These are phyloP conservation scores for Verruconis gallopava DNA, from an alignment of 2,329 filamentous ascomycete genomes.

Conservation along the genomic window DNA sequence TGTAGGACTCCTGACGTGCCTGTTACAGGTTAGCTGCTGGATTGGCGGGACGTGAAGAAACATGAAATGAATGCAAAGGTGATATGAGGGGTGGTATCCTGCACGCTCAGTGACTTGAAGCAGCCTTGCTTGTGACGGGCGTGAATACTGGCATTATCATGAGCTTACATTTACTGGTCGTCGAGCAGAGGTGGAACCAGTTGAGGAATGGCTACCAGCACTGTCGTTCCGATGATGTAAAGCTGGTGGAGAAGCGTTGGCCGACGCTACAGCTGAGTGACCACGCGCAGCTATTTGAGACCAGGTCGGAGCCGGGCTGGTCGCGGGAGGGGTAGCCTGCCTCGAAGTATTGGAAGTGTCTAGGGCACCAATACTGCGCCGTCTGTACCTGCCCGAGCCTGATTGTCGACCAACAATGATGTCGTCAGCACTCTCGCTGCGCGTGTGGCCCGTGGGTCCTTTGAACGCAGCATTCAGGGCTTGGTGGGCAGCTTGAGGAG, in stretches of 20 bases:
- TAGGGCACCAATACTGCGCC: conserved; percentile 68
- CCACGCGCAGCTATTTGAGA: conserved; percentile 9
- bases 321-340: not conserved
- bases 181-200: conserved; percentile 15
- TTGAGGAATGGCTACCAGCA: conserved; percentile 24
- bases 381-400: conserved; percentile 61
- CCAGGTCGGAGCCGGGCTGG: conserved; percentile 12
- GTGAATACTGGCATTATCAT: not conserved
- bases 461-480: not conserved
- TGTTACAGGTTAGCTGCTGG: conserved; percentile 1
- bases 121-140: not conserved
- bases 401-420: conserved; percentile 33
- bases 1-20: conserved; percentile 5
- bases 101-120: conserved; percentile 3
- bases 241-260: not conserved
- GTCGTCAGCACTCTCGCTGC: conserved; percentile 55
- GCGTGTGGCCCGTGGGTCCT: conserved; percentile 36
- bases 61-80: not conserved
- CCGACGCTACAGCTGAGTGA: not conserved
- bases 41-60: conserved; percentile 9
- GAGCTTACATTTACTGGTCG: conserved; percentile 22
- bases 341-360: conserved; percentile 16
- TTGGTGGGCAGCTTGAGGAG: not conserved
- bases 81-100: conserved; percentile 7
- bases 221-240: conserved; percentile 21